Conservation (phyloP, 805 yeast genomes). For the Candida ovalis region DNA sequence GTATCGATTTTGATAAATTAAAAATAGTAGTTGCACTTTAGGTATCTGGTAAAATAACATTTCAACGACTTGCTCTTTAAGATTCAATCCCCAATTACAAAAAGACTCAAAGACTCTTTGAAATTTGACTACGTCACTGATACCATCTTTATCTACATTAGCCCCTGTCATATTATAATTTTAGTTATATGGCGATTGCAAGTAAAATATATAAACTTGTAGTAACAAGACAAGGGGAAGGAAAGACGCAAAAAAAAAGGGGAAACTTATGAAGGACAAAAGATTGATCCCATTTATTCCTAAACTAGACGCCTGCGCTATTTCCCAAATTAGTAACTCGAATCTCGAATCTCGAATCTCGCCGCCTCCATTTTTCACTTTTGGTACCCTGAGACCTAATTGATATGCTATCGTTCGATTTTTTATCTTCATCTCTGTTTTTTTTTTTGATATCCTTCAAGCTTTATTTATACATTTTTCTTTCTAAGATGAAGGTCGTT, state of each 20-base stretch:
- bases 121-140: background rate
- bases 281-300: too few species aligned
- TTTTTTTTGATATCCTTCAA: too few species aligned
- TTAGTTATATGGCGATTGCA: too few species aligned
- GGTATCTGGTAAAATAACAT: background rate
- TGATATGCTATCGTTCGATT: too few species aligned
- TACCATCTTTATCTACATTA: background rate
- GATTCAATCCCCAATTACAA: background rate
- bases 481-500: conserved; percentile 71
- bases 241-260: background rate
- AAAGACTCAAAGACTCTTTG: background rate
- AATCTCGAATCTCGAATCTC: background rate
- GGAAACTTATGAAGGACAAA: background rate
- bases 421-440: too few species aligned
- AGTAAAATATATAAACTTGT: too few species aligned
- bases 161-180: too few species aligned
- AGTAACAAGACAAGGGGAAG: background rate
- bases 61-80: background rate
- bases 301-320: background rate
- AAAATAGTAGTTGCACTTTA: background rate
- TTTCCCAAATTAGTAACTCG: background rate
- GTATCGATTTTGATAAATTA: background rate
- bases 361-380: too few species aligned
- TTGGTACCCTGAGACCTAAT: too few species aligned
- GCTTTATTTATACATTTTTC: background rate